Percentiles rank a stretch among this genome's conserved stretches.
phyloP scores from a whole-genome alignment of 129 eudicot genomes.

The Flaveria trinervia region DNA sequence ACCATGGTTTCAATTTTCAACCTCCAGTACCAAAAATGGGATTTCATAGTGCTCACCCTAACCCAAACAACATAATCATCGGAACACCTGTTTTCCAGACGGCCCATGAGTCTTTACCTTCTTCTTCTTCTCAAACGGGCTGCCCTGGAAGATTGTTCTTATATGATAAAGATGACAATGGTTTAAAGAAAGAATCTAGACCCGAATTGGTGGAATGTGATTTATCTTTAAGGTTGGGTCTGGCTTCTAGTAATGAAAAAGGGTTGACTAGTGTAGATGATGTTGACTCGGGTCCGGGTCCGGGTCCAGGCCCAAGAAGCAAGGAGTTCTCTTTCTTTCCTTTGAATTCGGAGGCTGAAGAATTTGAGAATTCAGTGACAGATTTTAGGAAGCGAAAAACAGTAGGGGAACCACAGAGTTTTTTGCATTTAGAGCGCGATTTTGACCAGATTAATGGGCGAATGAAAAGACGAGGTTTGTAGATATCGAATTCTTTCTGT shows the following conservation, averaged over 20 bases:
- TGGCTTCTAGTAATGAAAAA: constrained; percentile 39
- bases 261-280: constrained; percentile 30
- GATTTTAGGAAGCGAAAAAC: constrained; percentile 61
- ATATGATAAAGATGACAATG: background rate
- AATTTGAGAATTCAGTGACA: constrained; percentile 38
- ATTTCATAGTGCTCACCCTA: constrained; percentile 22
- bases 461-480: constrained; percentile 43
- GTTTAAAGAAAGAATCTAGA: constrained; percentile 30
- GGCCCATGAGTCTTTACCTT: constrained; percentile 41
- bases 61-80: constrained; percentile 45
- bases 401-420: constrained; percentile 29
- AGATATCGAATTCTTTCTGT: constrained; percentile 24
- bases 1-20: constrained; percentile 52
- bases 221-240: constrained; percentile 78
- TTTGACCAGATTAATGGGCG: constrained; percentile 37
- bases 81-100: constrained; percentile 67
- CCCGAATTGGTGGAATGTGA: constrained; percentile 50
- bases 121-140: constrained; percentile 24
- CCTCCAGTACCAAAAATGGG: constrained; percentile 36
- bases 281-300: constrained; percentile 32
- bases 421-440: constrained; percentile 41
- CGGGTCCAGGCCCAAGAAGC: constrained; percentile 23
- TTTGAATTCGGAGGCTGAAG: constrained; percentile 39
- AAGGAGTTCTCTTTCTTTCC: constrained; percentile 72
- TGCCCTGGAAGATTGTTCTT: constrained; percentile 37